Conservation (phyloP, 352 stramenopile genomes). For the Globisporangium cederbergense region DNA sequence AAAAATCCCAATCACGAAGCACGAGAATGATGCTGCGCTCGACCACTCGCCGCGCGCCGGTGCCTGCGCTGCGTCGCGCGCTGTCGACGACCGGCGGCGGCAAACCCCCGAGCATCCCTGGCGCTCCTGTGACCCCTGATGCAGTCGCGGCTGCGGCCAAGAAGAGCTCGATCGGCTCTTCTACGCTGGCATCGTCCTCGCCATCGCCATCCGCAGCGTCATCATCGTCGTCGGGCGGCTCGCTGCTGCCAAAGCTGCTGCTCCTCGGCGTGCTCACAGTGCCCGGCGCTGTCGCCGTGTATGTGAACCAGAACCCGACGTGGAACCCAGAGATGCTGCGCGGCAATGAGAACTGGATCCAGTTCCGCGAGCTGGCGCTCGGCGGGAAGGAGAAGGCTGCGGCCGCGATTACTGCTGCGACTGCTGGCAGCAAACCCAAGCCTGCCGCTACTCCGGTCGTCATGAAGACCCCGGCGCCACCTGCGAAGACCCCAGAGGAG, state of each 20-base stretch:
- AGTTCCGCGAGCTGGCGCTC: conserved; percentile 75
- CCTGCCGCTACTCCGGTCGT: background rate
- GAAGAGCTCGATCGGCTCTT: conserved; percentile 14
- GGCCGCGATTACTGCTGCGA: background rate
- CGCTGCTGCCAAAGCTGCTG: conserved; percentile 44
- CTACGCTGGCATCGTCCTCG: background rate
- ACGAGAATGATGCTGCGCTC: conserved; percentile 8
- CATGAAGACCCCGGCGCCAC: background rate
- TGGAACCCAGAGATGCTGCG: conserved; percentile 69
- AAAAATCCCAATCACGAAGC: background rate
- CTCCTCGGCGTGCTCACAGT: conserved; percentile 46
- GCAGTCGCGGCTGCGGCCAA: conserved; percentile 11
- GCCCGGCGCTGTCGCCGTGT: conserved; percentile 51
- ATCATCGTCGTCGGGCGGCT: conserved; percentile 29
- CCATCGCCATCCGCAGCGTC: conserved; percentile 19
- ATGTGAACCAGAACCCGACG: conserved; percentile 72
- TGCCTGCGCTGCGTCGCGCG: conserved; percentile 5
- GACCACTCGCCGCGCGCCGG: conserved; percentile 8
- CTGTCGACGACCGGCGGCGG: conserved; percentile 1
- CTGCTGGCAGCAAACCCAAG: conserved; percentile 17
- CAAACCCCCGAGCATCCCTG: background rate
- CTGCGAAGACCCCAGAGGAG: conserved; percentile 35
- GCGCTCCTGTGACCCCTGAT: background rate
- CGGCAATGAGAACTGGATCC: conserved; percentile 61
- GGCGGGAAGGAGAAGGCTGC: conserved; percentile 21